phyloP scores from a whole-genome alignment of 2,329 filamentous ascomycete genomes.

The Xylaria hypoxylon region DNA sequence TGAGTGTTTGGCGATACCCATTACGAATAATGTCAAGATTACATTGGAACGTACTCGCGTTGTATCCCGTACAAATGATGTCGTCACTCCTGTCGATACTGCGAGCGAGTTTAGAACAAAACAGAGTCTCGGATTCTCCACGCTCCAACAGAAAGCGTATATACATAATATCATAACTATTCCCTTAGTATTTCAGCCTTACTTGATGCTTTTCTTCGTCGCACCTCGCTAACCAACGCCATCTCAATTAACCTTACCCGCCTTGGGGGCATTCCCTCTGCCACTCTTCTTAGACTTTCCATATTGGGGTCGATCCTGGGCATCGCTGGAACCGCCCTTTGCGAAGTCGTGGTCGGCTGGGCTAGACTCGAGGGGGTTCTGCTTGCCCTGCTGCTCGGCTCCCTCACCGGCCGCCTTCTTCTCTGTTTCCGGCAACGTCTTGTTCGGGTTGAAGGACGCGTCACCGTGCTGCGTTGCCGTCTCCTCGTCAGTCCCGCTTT shows the following conservation, averaged over 20 bases:
- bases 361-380: slow-evolving; percentile 56
- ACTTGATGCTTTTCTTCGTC: not conserved
- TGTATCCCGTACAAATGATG: slow-evolving; percentile 3
- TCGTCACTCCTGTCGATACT: not conserved
- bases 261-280: slow-evolving; percentile 45
- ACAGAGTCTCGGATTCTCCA: not conserved
- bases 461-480: slow-evolving; percentile 66
- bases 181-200: not conserved
- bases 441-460: slow-evolving; percentile 75
- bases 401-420: slow-evolving; percentile 53
- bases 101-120: not conserved
- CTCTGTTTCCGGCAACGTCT: slow-evolving; percentile 74
- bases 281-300: slow-evolving; percentile 52
- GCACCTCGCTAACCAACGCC: slow-evolving; percentile 38
- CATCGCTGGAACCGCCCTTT: slow-evolving; percentile 40
- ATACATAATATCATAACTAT: slow-evolving; percentile 1
- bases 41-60: not conserved
- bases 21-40: slow-evolving; percentile 8
- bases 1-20: slow-evolving; percentile 34
- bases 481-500: slow-evolving; percentile 73
- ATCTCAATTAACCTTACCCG: slow-evolving; percentile 42
- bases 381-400: slow-evolving; percentile 50
- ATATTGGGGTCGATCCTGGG: slow-evolving; percentile 49
- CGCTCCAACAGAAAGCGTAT: not conserved
- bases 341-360: slow-evolving; percentile 60